These are phyloP conservation scores for Bremia lactucae DNA, from an alignment of 352 stramenopile species.

Conservation along the genomic window DNA sequence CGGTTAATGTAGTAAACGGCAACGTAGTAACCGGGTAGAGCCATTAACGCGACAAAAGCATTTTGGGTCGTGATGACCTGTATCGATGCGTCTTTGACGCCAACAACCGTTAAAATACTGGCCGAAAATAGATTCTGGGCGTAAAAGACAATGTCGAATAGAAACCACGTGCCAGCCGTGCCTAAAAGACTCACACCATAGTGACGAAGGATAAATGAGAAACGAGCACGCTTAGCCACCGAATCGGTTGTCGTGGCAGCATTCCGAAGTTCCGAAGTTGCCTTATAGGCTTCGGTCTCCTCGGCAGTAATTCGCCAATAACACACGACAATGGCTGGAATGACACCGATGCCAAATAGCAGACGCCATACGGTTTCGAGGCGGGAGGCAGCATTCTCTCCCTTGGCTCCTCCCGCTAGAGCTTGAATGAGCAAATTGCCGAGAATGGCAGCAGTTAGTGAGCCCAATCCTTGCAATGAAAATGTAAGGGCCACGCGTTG, in stretches of 20 bases:
- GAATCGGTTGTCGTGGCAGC: neutral
- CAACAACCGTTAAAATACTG: slow-evolving; percentile 50
- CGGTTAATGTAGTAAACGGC: slow-evolving; percentile 61
- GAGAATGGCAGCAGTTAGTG: slow-evolving; percentile 40
- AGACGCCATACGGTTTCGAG: slow-evolving; percentile 57
- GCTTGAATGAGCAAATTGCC: slow-evolving; percentile 50
- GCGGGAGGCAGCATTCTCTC: slow-evolving; percentile 23
- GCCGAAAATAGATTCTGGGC: slow-evolving; percentile 72
- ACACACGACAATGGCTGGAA: slow-evolving; percentile 50
- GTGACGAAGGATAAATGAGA: slow-evolving; percentile 39
- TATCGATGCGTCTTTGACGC: slow-evolving; percentile 38
- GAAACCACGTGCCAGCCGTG: slow-evolving; percentile 72
- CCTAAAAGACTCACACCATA: slow-evolving; percentile 46
- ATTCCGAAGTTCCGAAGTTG: slow-evolving; percentile 18
- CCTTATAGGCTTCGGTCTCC: slow-evolving; percentile 38
- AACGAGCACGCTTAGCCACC: neutral
- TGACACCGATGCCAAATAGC: slow-evolving; percentile 50
- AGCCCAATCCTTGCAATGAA: slow-evolving; percentile 50
- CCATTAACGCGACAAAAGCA: slow-evolving; percentile 45
- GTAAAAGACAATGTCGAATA: slow-evolving; percentile 82
- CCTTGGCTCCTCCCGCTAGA: slow-evolving; percentile 23
- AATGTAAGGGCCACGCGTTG: slow-evolving; percentile 41
- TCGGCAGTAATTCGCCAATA: slow-evolving; percentile 54
- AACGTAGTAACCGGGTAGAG: slow-evolving; percentile 74
- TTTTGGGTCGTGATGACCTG: slow-evolving; percentile 44